Evolutionary conservation across 2,329 filamentous ascomycete species (phyloP), one percentile per base, ranked within the genome.

Genomic region (Plenodomus tracheiphilus): DNA sequence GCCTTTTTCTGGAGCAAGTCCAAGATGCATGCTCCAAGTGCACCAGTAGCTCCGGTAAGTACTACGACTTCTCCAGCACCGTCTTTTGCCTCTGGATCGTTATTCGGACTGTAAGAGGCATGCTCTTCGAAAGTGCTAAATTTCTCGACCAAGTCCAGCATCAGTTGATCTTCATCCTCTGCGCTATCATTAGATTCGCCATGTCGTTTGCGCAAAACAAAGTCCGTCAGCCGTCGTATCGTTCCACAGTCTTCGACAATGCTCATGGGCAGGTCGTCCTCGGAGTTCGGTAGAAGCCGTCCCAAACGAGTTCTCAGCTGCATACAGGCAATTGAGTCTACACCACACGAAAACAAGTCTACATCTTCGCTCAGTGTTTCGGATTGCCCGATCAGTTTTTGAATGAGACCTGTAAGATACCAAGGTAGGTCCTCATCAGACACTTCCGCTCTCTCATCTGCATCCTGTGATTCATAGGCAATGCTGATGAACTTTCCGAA

Each of bases 171-270:
- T 41, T 78, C 74, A 28, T 77, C 68, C 28, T 74, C 65, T 13
- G 56, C 59, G 3, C 60, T 44, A 16, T 58, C 54, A 16, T 67
- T 58, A n/a, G 53, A 41, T 20, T 69, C 60, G 37, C 74, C 74
- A 43, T 75, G 65, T 32, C 79, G 65, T 37, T 68, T 66, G 37
- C 70, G 65, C 19, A 74, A 44, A 8, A 80, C 61, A 41, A 70
- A 72, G 10, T 73, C 60, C 17, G 66, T 62, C 13, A 78, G 64
- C 38, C 69, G 66, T 15, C 73, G 55, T n/a, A 85, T 69, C 2
- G 76, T 84, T 1, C 81, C 81, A 46, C 78, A 79, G 49, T 86
- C 81, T 54, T 86, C 85, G 0, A 87, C 77, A 1, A 86, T 64
- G 48, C 82, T 86, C 50, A 81, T 71, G 0, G 84, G 81, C 1